These are phyloP conservation scores for Rauvolfia tetraphylla DNA, from an alignment of 257 asterid species.

Conservation along the genomic window DNA sequence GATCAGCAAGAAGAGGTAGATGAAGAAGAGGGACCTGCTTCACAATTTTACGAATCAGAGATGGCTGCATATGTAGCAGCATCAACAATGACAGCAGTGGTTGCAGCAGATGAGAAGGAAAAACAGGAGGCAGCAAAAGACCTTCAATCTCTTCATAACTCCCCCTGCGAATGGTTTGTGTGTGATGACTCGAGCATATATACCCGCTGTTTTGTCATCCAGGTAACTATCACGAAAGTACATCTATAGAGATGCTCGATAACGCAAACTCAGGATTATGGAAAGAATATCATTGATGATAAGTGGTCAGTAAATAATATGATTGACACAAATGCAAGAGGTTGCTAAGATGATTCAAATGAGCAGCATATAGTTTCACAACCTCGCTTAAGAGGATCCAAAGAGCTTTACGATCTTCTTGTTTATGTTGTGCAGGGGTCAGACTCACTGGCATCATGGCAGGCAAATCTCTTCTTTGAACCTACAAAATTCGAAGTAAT, in stretches of 20 bases:
- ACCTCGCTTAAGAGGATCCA: background rate
- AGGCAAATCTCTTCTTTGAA: conserved; percentile 84
- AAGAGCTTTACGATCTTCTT: conserved; percentile 11
- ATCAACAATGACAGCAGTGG: conserved; percentile 79
- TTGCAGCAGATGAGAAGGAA: conserved; percentile 74
- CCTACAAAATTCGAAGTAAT: conserved; percentile 79
- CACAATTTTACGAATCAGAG: conserved; percentile 39
- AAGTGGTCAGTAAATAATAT: background rate
- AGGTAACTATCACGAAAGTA: conserved; percentile 36
- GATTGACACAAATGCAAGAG: background rate
- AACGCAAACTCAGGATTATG: background rate
- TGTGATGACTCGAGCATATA: conserved; percentile 67
- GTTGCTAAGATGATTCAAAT: background rate
- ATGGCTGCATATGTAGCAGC: conserved; percentile 80
- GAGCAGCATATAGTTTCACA: background rate
- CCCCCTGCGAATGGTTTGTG: conserved; percentile 90
- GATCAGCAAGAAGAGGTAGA: conserved; percentile 19
- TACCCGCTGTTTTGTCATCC: conserved; percentile 75
- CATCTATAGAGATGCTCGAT: background rate
- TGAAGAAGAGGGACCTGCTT: conserved; percentile 19
- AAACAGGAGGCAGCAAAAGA: conserved; percentile 75
- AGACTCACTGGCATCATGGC: conserved; percentile 87
- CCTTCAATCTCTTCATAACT: conserved; percentile 74
- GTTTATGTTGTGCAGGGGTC: conserved; percentile 57
- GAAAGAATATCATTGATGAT: too few relatives aligned